These are phyloP conservation scores for Fraxinus nigra DNA, from an alignment of 305 asterid genomes.

Conservation along the genomic window DNA sequence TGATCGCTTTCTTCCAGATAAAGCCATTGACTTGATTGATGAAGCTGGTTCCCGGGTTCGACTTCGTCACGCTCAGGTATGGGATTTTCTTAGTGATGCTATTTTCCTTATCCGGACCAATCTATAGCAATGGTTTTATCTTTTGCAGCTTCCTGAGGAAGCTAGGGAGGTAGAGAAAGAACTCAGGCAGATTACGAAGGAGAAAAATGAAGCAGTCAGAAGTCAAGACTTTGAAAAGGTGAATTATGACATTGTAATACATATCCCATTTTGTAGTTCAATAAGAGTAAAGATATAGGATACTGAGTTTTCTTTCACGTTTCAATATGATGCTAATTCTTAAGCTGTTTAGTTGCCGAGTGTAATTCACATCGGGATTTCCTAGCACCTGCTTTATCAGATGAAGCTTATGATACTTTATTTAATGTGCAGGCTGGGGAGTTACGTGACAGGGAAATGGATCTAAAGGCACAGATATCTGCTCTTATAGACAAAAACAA, in stretches of 20 bases:
- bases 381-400: background rate
- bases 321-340: background rate
- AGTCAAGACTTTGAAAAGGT: slow-evolving; percentile 95
- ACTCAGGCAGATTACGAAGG: slow-evolving; percentile 89
- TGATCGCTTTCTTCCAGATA: slow-evolving; percentile 96
- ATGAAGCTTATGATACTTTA: background rate
- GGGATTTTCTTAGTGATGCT: slow-evolving; percentile 24
- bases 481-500: slow-evolving; percentile 79
- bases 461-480: slow-evolving; percentile 86
- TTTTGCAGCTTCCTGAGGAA: slow-evolving; percentile 89
- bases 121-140: slow-evolving; percentile 20
- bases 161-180: slow-evolving; percentile 97
- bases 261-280: background rate
- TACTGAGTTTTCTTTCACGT: background rate
- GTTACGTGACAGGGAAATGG: slow-evolving; percentile 93
- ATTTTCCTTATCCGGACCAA: background rate
- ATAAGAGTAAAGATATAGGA: background rate
- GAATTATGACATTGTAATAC: slow-evolving; percentile 3
- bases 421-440: slow-evolving; percentile 72
- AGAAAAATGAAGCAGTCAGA: slow-evolving; percentile 90
- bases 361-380: background rate
- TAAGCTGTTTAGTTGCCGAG: background rate
- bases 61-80: slow-evolving; percentile 95
- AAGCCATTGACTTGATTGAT: slow-evolving; percentile 96
- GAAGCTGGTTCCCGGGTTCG: slow-evolving; percentile 99